Percentiles rank a stretch among this genome's conserved stretches.
These are phyloP conservation scores for Stemphylium vesicarium DNA, from an alignment of 2,329 filamentous ascomycete species.

Conservation along the genomic window DNA sequence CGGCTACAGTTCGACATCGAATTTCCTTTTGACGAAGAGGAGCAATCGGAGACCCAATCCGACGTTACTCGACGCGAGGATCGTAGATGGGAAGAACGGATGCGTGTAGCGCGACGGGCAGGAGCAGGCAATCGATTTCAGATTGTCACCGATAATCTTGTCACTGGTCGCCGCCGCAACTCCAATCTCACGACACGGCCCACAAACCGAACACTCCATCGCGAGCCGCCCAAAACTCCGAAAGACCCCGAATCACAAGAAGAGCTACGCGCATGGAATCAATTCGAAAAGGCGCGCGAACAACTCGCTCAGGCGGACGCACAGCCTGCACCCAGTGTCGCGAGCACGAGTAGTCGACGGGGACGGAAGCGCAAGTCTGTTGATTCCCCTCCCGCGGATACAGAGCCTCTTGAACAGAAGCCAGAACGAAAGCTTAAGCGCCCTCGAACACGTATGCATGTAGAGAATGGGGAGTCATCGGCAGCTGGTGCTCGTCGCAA, in stretches of 20 bases:
- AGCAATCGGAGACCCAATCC: slow-evolving; percentile 63
- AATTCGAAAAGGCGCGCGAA: slow-evolving; percentile 83
- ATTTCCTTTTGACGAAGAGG: slow-evolving; percentile 78
- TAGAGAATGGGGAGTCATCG: slow-evolving; percentile 56
- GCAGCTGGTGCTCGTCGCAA: slow-evolving; percentile 38
- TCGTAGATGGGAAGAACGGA: slow-evolving; percentile 80
- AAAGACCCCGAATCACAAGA: slow-evolving; percentile 76
- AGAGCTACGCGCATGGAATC: slow-evolving; percentile 86
- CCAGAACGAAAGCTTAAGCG: slow-evolving; percentile 86
- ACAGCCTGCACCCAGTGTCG: slow-evolving; percentile 24
- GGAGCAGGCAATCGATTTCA: slow-evolving; percentile 77
- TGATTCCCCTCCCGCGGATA: slow-evolving; percentile 73
- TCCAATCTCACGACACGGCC: slow-evolving; percentile 50
- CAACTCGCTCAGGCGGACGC: slow-evolving; percentile 44
- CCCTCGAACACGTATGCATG: slow-evolving; percentile 76
- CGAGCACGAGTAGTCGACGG: slow-evolving; percentile 48
- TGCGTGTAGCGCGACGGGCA: slow-evolving; percentile 80
- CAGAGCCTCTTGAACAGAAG: slow-evolving; percentile 63
- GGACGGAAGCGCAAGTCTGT: slow-evolving; percentile 79
- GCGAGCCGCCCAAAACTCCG: slow-evolving; percentile 49
- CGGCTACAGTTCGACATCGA: slow-evolving; percentile 78
- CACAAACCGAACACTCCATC: slow-evolving; percentile 39
- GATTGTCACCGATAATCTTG: slow-evolving; percentile 67
- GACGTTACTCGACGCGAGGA: slow-evolving; percentile 64
- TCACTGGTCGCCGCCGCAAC: slow-evolving; percentile 45